phyloP scores from a whole-genome alignment of 441 rosid genomes.

The Eugenia klotzschiana region DNA sequence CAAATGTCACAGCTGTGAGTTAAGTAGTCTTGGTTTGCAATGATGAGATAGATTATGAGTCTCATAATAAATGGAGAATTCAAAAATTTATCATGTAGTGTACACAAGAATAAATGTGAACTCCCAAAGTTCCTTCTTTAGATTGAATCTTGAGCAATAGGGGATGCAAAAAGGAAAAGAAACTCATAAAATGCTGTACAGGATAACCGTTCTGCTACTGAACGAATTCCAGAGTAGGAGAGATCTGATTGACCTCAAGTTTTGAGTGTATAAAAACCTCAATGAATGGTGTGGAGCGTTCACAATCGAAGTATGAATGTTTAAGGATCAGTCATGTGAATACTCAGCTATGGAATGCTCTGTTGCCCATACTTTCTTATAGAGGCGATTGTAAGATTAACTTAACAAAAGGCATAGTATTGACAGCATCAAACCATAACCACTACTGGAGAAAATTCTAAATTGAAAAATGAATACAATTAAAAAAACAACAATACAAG shows the following conservation, averaged over 20 bases:
- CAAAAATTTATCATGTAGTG: not conserved
- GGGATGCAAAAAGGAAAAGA: not conserved
- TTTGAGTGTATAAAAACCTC: not conserved
- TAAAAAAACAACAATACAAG: not conserved
- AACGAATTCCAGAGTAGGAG: not conserved
- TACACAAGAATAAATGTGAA: not conserved
- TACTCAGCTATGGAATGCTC: not conserved
- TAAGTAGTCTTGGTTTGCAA: not conserved
- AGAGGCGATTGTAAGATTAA: not conserved
- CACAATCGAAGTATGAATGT: not conserved
- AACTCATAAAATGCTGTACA: not conserved
- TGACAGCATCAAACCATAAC: not conserved
- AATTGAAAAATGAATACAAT: not conserved
- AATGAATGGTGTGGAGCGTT: not conserved
- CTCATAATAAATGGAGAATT: not conserved
- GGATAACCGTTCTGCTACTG: not conserved
- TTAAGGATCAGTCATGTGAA: not conserved
- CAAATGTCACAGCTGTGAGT: not conserved
- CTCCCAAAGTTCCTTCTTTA: not conserved
- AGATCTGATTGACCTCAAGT: not conserved
- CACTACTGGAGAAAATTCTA: not conserved
- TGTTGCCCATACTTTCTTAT: not conserved
- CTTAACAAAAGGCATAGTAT: not conserved
- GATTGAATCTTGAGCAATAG: not conserved
- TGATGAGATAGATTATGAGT: not conserved